Conservation (phyloP, 1,284 basidiomycete species). For the Cutaneotrichosporon sp. region DNA sequence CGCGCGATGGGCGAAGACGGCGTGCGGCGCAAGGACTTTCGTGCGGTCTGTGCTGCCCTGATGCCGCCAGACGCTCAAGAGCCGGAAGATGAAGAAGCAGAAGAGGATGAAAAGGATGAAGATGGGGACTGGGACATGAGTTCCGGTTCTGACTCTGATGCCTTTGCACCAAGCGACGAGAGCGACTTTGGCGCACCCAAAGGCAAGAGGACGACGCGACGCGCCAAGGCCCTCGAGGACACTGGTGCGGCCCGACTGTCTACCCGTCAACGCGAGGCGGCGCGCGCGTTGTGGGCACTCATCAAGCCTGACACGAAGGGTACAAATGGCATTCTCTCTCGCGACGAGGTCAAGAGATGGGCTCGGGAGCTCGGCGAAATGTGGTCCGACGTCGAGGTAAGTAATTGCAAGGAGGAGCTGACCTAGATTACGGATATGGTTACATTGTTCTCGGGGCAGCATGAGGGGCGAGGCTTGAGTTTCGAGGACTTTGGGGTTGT, state of each 20-base stretch:
- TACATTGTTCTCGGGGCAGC: constrained; percentile 48
- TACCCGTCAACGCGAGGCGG: constrained; percentile 40
- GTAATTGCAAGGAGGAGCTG: constrained; percentile 14
- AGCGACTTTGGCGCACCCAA: constrained; percentile 11
- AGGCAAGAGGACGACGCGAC: constrained; percentile 4
- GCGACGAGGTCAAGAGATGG: constrained; percentile 48
- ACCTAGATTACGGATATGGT: constrained; percentile 53
- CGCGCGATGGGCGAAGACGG: constrained; percentile 34
- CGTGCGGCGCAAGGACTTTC: constrained; percentile 41
- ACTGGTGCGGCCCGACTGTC: constrained; percentile 27
- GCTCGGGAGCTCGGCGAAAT: constrained; percentile 49
- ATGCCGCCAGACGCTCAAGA: constrained; percentile 36
- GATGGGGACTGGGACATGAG: constrained; percentile 17
- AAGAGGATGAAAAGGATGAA: constrained; percentile 20
- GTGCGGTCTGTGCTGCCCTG: constrained; percentile 49
- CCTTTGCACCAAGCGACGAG: constrained; percentile 31
- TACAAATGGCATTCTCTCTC: constrained; percentile 32
- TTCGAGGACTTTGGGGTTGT: constrained; percentile 51
- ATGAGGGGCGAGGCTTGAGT: constrained; percentile 45
- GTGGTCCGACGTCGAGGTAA: constrained; percentile 52
- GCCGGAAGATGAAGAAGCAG: not conserved
- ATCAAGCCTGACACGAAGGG: constrained; percentile 32
- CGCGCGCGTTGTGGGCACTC: constrained; percentile 48
- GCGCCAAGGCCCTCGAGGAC: constrained; percentile 9
- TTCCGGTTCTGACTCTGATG: constrained; percentile 27